These are phyloP conservation scores for Malassezia dermatis DNA, from an alignment of 1,284 basidiomycete species.

Conservation along the genomic window DNA sequence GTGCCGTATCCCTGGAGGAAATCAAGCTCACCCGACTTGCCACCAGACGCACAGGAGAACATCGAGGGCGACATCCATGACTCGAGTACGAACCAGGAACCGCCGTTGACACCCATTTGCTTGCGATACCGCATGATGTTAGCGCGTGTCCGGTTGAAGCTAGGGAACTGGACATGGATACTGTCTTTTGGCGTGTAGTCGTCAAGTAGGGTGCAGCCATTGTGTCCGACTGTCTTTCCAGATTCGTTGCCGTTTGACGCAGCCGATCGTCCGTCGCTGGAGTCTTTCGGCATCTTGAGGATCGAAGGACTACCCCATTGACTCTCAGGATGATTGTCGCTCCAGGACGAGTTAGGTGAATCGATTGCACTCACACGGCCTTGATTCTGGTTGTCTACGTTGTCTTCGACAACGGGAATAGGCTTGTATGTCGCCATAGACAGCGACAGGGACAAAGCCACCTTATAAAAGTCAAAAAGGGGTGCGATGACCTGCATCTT, in stretches of 20 bases:
- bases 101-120: slow-evolving; percentile 37
- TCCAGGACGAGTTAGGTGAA: slow-evolving; percentile 15
- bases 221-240: slow-evolving; percentile 26
- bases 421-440: slow-evolving; percentile 47
- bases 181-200: slow-evolving; percentile 33
- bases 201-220: slow-evolving; percentile 31
- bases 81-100: slow-evolving; percentile 58
- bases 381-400: slow-evolving; percentile 2
- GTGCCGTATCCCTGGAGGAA: slow-evolving; percentile 52
- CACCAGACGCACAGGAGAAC: slow-evolving; percentile 58
- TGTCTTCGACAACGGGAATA: slow-evolving; percentile 29
- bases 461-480: slow-evolving; percentile 8
- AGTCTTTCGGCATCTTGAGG: slow-evolving; percentile 17
- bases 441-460: slow-evolving; percentile 37
- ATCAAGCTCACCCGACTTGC: slow-evolving; percentile 52
- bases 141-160: slow-evolving; percentile 36
- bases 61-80: slow-evolving; percentile 66
- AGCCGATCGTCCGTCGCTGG: not conserved
- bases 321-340: slow-evolving; percentile 6
- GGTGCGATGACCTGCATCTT: slow-evolving; percentile 7
- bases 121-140: slow-evolving; percentile 42
- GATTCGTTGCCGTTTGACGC: not conserved
- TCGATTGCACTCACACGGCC: not conserved
- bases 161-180: slow-evolving; percentile 28
- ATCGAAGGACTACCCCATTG: slow-evolving; percentile 34